Percentiles rank a stretch among this genome's conserved stretches.
Evolutionary conservation across 805 yeast species (phyloP).

Genomic region (Vanderwaltozyma yarrowii): DNA sequence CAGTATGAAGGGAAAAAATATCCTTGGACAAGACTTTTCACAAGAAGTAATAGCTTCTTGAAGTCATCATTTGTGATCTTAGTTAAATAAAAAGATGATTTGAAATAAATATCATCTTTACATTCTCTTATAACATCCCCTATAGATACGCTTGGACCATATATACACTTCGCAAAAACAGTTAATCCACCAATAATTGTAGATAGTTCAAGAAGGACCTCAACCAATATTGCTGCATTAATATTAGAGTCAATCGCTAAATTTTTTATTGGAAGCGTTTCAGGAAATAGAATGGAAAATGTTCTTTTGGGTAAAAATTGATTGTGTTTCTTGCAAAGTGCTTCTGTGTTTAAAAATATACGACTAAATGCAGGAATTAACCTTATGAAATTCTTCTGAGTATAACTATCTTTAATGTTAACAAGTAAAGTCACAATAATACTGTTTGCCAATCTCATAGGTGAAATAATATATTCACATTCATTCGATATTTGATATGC

Average conservation of each 20-base stretch:
- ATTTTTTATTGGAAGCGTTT: conserved; percentile 51
- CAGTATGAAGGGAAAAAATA: conserved; percentile 62
- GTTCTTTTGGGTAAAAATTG: conserved; percentile 50
- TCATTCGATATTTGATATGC: conserved; percentile 39
- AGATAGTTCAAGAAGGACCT: conserved; percentile 58
- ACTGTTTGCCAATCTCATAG: conserved; percentile 50
- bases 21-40: conserved; percentile 42
- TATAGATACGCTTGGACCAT: conserved; percentile 36
- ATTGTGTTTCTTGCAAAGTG: conserved; percentile 31
- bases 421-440: conserved; percentile 42
- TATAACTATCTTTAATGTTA: conserved; percentile 30
- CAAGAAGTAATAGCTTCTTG: conserved; percentile 35
- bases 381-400: conserved; percentile 41
- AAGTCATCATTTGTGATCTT: conserved; percentile 35
- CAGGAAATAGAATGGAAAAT: conserved; percentile 62
- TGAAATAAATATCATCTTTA: conserved; percentile 32
- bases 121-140: conserved; percentile 31
- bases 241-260: conserved; percentile 65
- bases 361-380: conserved; percentile 44
- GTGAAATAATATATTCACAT: conserved; percentile 41
- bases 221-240: conserved; percentile 58
- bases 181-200: conserved; percentile 49
- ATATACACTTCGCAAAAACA: conserved; percentile 36
- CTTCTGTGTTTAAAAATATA: conserved; percentile 43
- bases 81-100: conserved; percentile 33